A percentile compares a stretch with the other conserved stretches of the same genome.
phyloP scores from a whole-genome alignment of 768 basidiomycete species.

The Russula emetica region DNA sequence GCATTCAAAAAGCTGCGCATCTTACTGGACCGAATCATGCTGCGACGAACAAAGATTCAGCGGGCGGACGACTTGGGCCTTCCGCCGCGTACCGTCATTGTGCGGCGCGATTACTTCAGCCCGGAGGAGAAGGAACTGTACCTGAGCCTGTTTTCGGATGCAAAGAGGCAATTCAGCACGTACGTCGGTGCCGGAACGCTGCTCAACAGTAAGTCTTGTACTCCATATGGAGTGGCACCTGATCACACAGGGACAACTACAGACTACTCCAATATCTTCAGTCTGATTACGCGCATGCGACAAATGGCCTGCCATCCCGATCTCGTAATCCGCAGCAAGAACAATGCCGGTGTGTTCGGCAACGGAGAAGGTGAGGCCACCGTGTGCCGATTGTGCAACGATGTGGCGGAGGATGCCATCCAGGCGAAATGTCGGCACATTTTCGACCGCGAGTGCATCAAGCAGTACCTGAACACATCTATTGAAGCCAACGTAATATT shows the following conservation, averaged over 20 bases:
- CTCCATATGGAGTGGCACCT: conserved; percentile 3
- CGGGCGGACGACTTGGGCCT: conserved; percentile 93
- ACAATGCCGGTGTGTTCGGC: conserved; percentile 59
- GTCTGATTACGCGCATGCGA: conserved; percentile 90
- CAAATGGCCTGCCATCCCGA: conserved; percentile 97
- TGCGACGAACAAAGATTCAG: conserved; percentile 88
- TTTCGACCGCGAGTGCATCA: conserved; percentile 95
- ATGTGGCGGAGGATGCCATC: conserved; percentile 96
- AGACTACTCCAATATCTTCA: conserved; percentile 91
- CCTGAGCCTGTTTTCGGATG: conserved; percentile 85
- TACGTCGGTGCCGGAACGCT: conserved; percentile 89
- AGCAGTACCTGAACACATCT: conserved; percentile 78
- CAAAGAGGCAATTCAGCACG: conserved; percentile 86
- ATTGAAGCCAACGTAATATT: conserved; percentile 54
- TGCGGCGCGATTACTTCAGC: conserved; percentile 89
- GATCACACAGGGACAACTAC: neutral
- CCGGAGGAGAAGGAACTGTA: conserved; percentile 97
- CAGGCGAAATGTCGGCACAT: conserved; percentile 90
- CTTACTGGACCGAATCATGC: conserved; percentile 92
- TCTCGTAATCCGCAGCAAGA: conserved; percentile 84
- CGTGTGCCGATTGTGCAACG: conserved; percentile 93
- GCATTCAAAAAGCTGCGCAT: conserved; percentile 93
- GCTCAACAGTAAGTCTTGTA: conserved; percentile 69
- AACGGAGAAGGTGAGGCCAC: conserved; percentile 67
- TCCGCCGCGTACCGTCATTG: conserved; percentile 85